Base-by-base conservation (phyloP, 306 rosid species). In the Cucurbita moschata region DNA sequence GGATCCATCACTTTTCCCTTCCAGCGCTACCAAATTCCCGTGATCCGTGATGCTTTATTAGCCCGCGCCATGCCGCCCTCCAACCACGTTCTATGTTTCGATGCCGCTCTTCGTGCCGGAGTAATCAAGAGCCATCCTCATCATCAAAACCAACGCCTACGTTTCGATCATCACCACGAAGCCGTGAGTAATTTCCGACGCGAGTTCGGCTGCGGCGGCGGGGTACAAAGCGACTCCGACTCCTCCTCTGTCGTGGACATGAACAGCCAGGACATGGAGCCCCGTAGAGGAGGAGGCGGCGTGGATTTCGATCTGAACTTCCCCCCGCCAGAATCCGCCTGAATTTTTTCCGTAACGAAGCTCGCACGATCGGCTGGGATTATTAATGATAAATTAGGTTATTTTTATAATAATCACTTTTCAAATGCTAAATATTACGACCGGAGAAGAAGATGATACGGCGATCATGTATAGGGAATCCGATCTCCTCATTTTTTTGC, bases 141-240 rank as follows among this genome's bases (percentile, higher is more conserved):
- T 23, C 77, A 70, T 62, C 76, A 78, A 18, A 53, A 16, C 21
- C 79, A 69, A 4, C 58, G 47, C 37, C 77, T 80, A 53, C 66
- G 50, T 0, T 82, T 75, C 49, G 81, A 82, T 16, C 78, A 46
- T 12, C 56, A 26, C 64, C n/a, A 50, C 81, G 8, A 79, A 82
- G 8, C 52, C 44, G 18, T 66, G 54, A 66, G 55, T 44, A 77
- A 9, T 4, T 79, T 54, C 83, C 89, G 74, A 8, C 47, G 9
- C 72, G 62, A 6, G 0, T 69, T 23, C 0, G 59, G 15, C 23
- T 1, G 43, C 60, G 57, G 73, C 64, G 57, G 72, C 83, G 74
- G 51, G 0, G 84, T 75, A 0, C 87, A 80, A 71, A 84, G 87
- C 42, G 87, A 84, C 10, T 84, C 87, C 15, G 87, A 79, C 14